phyloP scores from a whole-genome alignment of 768 basidiomycete genomes.

The Pholiota microspora region DNA sequence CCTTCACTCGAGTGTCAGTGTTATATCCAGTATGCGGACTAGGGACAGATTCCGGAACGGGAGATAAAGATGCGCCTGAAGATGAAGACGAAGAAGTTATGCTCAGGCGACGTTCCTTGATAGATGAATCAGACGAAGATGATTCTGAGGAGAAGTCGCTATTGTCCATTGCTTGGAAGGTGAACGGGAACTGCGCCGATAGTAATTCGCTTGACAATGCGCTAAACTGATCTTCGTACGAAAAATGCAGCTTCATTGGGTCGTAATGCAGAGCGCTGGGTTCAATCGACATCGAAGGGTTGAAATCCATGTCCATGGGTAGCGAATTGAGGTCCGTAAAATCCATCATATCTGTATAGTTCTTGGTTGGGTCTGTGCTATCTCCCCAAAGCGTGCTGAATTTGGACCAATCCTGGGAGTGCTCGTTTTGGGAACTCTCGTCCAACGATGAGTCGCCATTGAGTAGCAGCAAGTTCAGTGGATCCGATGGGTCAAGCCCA shows the following conservation, averaged over 20 bases:
- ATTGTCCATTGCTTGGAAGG: constrained; percentile 29
- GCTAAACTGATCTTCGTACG: constrained; percentile 24
- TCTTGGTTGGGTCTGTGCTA: constrained; percentile 28
- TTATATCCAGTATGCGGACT: constrained; percentile 25
- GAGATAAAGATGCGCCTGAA: constrained; percentile 53
- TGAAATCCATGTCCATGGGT: constrained; percentile 61
- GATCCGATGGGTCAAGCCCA: constrained; percentile 53
- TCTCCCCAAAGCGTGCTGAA: constrained; percentile 50
- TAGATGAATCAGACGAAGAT: constrained; percentile 24
- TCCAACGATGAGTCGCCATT: constrained; percentile 33
- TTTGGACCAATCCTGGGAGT: constrained; percentile 53
- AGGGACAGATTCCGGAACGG: constrained; percentile 39
- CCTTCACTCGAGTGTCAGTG: constrained; percentile 24
- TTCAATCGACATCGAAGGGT: constrained; percentile 58
- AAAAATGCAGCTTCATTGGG: constrained; percentile 24
- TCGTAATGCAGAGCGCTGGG: constrained; percentile 61
- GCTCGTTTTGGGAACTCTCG: constrained; percentile 20
- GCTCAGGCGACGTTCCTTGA: constrained; percentile 44
- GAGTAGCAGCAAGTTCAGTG: constrained; percentile 53
- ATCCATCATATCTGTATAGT: constrained; percentile 40
- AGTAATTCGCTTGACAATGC: constrained; percentile 21
- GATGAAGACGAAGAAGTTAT: constrained; percentile 55
- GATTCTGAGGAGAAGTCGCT: constrained; percentile 17
- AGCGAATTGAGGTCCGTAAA: constrained; percentile 37
- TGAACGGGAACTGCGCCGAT: constrained; percentile 31